Percentiles rank a stretch among this genome's conserved stretches.
Evolutionary conservation across 345 rosid genomes (phyloP).

Genomic region (Trapa incisa): DNA sequence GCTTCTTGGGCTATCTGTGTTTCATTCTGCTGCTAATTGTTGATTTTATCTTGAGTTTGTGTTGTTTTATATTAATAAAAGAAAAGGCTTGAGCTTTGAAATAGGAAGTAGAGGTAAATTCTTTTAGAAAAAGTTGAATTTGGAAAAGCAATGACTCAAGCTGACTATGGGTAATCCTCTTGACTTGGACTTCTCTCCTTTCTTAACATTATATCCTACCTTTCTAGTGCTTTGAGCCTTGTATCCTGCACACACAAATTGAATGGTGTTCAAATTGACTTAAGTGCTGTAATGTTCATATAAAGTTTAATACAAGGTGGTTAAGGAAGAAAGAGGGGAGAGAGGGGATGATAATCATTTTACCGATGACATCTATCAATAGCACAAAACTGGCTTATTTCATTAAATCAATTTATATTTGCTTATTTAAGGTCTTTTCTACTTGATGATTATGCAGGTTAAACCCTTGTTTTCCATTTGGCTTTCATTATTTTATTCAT

Average conservation of each 20-base stretch:
- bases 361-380: not conserved
- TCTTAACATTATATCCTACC: not conserved
- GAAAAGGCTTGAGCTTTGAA: not conserved
- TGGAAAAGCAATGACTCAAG: not conserved
- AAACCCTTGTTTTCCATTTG: not conserved
- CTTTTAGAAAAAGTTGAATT: not conserved
- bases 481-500: too few species aligned
- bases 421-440: not conserved
- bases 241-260: not conserved
- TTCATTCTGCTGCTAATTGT: not conserved
- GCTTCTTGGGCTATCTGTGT: not conserved
- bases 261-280: not conserved
- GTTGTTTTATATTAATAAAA: too few species aligned
- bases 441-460: not conserved
- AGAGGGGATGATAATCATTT: not conserved
- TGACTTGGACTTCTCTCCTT: not conserved
- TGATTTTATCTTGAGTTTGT: not conserved
- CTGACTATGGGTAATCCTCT: not conserved
- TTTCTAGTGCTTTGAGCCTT: not conserved
- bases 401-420: not conserved
- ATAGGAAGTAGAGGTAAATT: not conserved
- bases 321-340: not conserved
- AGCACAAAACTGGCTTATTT: not conserved
- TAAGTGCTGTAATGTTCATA: not conserved
- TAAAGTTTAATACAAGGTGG: not conserved